A percentile compares a stretch with the other conserved stretches of the same genome.
These are phyloP conservation scores for Aspergillus nidulans DNA, from an alignment of 495 filamentous ascomycete genomes.

Conservation along the genomic window DNA sequence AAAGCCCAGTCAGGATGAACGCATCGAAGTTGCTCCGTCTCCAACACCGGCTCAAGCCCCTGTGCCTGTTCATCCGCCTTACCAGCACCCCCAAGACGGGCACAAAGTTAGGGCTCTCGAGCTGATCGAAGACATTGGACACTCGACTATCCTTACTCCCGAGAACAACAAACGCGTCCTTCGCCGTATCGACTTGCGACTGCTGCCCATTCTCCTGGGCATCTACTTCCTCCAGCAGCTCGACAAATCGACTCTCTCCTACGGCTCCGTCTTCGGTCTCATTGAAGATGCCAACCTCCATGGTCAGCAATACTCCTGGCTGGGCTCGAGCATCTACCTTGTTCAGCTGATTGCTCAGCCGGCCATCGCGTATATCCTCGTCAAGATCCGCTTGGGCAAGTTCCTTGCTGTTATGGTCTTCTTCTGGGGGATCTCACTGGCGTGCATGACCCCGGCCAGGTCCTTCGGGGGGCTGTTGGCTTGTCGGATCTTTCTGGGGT, in stretches of 20 bases:
- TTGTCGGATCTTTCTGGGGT: slow-evolving; percentile 58
- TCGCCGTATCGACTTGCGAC: slow-evolving; percentile 48
- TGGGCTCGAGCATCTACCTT: slow-evolving; percentile 47
- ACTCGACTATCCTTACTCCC: slow-evolving; percentile 41
- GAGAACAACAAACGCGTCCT: slow-evolving; percentile 52
- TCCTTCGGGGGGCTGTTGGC: slow-evolving; percentile 51
- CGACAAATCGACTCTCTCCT: slow-evolving; percentile 55
- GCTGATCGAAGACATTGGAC: slow-evolving; percentile 37
- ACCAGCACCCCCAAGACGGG: background rate
- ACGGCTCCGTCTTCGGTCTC: slow-evolving; percentile 49
- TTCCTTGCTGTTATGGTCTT: slow-evolving; percentile 56
- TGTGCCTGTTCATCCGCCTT: background rate
- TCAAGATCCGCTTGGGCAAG: slow-evolving; percentile 40
- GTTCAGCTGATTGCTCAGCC: slow-evolving; percentile 48
- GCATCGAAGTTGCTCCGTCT: slow-evolving; percentile 29
- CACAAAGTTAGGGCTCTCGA: slow-evolving; percentile 40
- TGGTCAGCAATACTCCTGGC: slow-evolving; percentile 50
- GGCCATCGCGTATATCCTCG: slow-evolving; percentile 33
- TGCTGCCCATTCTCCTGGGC: slow-evolving; percentile 46
- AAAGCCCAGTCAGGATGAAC: slow-evolving; percentile 32
- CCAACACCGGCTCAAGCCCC: background rate
- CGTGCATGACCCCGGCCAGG: slow-evolving; percentile 51
- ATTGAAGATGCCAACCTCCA: slow-evolving; percentile 40
- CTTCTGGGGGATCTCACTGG: slow-evolving; percentile 54
- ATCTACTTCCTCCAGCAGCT: slow-evolving; percentile 51